Percentiles rank a stretch among this genome's conserved stretches.
Evolutionary conservation across 2,329 filamentous ascomycete species (phyloP).

Genomic region (Epichloe coenophiala): DNA sequence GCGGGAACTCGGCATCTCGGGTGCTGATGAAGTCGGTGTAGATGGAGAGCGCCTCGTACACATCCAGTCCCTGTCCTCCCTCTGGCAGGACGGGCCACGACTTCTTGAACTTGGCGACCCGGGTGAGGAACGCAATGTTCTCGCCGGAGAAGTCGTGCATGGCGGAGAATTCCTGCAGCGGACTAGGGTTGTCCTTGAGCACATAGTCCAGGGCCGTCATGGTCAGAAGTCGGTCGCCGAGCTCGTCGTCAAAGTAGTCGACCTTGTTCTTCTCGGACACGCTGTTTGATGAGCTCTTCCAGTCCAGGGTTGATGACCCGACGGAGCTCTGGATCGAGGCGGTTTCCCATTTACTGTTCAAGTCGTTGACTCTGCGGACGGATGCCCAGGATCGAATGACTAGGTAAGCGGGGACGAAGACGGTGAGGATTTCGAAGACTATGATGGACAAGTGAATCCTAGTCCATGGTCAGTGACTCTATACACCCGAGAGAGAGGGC

Average conservation of each 20-base stretch:
- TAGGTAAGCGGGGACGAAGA: slow-evolving; percentile 47
- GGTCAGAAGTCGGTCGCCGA: slow-evolving; percentile 33
- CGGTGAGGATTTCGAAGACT: slow-evolving; percentile 44
- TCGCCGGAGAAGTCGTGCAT: slow-evolving; percentile 54
- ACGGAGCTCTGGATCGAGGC: slow-evolving; percentile 2
- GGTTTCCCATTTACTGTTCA: slow-evolving; percentile 8
- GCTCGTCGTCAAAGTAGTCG: slow-evolving; percentile 5
- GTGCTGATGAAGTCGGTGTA: slow-evolving; percentile 47
- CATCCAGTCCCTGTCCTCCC: slow-evolving; percentile 17
- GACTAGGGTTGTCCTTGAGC: slow-evolving; percentile 41
- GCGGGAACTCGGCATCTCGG: slow-evolving; percentile 45
- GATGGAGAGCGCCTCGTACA: slow-evolving; percentile 46
- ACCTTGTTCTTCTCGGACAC: slow-evolving; percentile 4
- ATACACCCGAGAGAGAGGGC: slow-evolving; percentile 14
- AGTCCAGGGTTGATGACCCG: slow-evolving; percentile 1
- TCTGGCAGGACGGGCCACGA: slow-evolving; percentile 8
- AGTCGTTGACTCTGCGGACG: slow-evolving; percentile 13
- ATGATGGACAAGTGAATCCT: slow-evolving; percentile 40
- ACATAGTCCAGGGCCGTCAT: slow-evolving; percentile 49
- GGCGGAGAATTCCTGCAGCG: slow-evolving; percentile 50
- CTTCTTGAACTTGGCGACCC: slow-evolving; percentile 39
- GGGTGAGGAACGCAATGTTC: slow-evolving; percentile 52
- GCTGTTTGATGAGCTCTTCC: slow-evolving; percentile 7
- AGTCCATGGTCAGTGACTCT: not conserved
- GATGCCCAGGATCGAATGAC: slow-evolving; percentile 27